phyloP scores from a whole-genome alignment of 139 green algal species.

The Micromonas commoda region DNA sequence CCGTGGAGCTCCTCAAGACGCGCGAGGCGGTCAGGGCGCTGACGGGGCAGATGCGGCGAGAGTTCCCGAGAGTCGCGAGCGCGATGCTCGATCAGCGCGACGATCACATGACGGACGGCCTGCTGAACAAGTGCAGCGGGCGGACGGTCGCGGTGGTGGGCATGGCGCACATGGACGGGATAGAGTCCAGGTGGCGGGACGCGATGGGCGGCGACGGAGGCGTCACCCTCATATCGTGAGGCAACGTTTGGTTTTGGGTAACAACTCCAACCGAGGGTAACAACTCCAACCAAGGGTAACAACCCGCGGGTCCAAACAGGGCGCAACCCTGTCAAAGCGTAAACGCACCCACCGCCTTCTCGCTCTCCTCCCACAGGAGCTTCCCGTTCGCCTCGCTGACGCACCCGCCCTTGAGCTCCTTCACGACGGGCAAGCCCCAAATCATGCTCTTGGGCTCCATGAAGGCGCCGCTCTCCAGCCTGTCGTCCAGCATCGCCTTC shows the following conservation, averaged over 20 bases:
- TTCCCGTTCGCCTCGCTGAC: not conserved
- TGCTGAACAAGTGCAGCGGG: not conserved
- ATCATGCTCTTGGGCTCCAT: not conserved
- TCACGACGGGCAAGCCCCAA: not conserved
- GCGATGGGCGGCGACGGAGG: not conserved
- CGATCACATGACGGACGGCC: constrained; percentile 11
- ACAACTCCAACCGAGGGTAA: no score
- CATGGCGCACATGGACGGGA: constrained; percentile 35
- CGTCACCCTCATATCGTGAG: no score
- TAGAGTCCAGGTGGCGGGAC: constrained; percentile 10
- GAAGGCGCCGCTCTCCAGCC: not conserved
- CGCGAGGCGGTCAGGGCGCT: not conserved
- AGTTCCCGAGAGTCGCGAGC: not conserved
- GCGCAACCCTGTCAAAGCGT: no score
- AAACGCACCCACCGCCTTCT: not conserved
- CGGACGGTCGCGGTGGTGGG: constrained; percentile 27
- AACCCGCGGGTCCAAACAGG: no score
- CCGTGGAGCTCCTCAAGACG: constrained; percentile 15
- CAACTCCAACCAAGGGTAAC: no score
- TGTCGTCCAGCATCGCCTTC: not conserved
- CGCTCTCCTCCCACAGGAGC: not conserved
- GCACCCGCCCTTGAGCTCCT: not conserved
- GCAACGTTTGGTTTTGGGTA: no score
- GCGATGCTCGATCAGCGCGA: constrained; percentile 23
- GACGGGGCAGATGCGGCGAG: not conserved